Percentiles rank a stretch among this genome's conserved stretches.
phyloP scores from a whole-genome alignment of 2,329 filamentous ascomycete species.

The Triangularia setosa region DNA sequence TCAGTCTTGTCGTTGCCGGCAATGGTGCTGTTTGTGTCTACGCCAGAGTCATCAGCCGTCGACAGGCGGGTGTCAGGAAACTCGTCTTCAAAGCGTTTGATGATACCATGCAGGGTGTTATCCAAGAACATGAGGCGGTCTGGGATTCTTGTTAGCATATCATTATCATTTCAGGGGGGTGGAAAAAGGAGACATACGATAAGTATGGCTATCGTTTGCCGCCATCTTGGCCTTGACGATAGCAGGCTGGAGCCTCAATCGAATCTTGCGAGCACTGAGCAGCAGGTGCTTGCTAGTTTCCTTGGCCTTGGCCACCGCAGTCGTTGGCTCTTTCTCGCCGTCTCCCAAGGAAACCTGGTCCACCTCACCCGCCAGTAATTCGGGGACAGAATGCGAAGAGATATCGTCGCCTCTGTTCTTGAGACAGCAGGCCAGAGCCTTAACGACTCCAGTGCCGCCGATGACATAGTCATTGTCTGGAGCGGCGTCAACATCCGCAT shows the following conservation, averaged over 20 bases:
- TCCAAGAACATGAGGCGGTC: constrained; percentile 82
- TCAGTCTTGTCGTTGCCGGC: neutral
- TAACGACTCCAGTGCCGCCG: constrained; percentile 90
- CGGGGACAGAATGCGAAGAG: constrained; percentile 44
- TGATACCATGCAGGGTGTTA: constrained; percentile 82
- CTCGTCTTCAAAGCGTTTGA: constrained; percentile 92
- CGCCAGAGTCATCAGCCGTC: neutral
- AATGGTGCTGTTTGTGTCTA: constrained; percentile 29
- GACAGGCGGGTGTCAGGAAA: constrained; percentile 77
- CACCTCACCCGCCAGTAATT: constrained; percentile 51
- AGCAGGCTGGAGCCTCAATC: constrained; percentile 76
- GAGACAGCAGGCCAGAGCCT: constrained; percentile 85
- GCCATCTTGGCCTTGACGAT: constrained; percentile 68
- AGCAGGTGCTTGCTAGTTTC: constrained; percentile 92
- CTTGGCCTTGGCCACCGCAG: constrained; percentile 62
- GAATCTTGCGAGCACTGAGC: constrained; percentile 83
- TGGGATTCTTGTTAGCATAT: constrained; percentile 35
- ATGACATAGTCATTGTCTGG: constrained; percentile 95
- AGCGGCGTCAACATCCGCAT: constrained; percentile 63
- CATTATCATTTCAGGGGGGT: neutral
- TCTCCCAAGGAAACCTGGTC: constrained; percentile 35
- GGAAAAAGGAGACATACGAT: constrained; percentile 56
- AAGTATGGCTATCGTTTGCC: constrained; percentile 65
- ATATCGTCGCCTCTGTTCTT: constrained; percentile 71
- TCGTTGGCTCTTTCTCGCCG: constrained; percentile 31